Conservation (phyloP, 129 eudicot genomes). For the Cynara cardunculus region DNA sequence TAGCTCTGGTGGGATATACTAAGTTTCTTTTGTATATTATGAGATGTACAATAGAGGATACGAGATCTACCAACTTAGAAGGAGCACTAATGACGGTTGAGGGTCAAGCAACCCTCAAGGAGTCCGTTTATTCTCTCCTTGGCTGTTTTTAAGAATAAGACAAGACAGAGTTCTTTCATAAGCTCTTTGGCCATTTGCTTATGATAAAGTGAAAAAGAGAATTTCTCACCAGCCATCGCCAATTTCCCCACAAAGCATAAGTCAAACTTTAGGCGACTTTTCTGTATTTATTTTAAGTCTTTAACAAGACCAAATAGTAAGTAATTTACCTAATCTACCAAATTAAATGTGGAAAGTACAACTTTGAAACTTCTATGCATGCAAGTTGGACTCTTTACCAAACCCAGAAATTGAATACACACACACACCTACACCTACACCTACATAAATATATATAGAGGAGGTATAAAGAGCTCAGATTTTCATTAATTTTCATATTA, state of each 20-base stretch:
- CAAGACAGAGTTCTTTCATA: not conserved
- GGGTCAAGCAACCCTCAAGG: not conserved
- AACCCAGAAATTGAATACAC: not conserved
- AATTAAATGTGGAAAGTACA: not conserved
- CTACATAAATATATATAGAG: not conserved
- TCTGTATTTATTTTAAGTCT: not conserved
- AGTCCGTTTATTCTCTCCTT: not conserved
- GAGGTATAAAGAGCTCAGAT: not conserved
- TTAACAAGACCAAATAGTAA: too few relatives aligned
- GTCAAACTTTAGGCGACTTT: not conserved
- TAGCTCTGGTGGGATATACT: not conserved
- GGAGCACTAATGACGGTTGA: not conserved
- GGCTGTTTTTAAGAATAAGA: not conserved
- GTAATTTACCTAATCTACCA: not conserved
- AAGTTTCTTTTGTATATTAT: not conserved
- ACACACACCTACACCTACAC: too few relatives aligned
- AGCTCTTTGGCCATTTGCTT: not conserved
- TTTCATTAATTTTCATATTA: not conserved
- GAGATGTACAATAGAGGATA: not conserved
- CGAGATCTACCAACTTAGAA: not conserved
- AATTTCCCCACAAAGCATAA: not conserved
- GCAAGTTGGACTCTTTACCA: not conserved
- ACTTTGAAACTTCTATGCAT: not conserved
- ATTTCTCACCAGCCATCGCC: not conserved
- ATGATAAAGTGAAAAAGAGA: not conserved